Base-by-base conservation (phyloP, 139 green algal species). In the Gonium pectorale region DNA sequence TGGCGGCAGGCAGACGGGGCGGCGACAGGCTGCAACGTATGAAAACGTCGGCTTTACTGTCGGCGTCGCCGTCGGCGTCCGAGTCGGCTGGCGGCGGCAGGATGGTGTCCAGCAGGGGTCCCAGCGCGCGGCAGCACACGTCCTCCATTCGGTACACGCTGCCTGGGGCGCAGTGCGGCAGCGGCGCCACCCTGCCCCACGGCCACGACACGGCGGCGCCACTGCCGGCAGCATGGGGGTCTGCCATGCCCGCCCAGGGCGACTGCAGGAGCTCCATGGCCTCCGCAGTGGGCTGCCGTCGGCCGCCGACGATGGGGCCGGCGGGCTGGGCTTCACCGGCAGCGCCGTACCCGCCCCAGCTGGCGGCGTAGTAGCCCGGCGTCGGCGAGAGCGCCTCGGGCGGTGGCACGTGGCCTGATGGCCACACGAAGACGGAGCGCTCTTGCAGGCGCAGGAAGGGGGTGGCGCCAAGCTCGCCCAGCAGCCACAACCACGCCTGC, bases 351-450 rank as follows among this genome's bases (percentile, higher is more conserved):
- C 49, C 49, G 17, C 49, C 49, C 49, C 49, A 56, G 49, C 13
- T 26, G 17, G 13, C 49, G 49, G 49, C 13, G 13, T 56, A 17
- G 49, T 56, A 56, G 49, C 49, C 17, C n/a, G n/a, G n/a, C n/a
- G n/a, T n/a, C n/a, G n/a, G n/a, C n/a, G n/a, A n/a, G n/a, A n/a
- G n/a, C n/a, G n/a, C n/a, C n/a, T n/a, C n/a, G n/a, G n/a, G n/a
- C n/a, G 56, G 56, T 66, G 24, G 56, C 56, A 33, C 22, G 38
- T 15, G 17, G 22, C 7, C 38, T 3, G 2, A 1, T 0, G 51
- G 71, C 51, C 71, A 67, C 51, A 80, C 51, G 33, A 52, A 51
- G 31, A 80, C 51, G 51, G 52, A 52, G 1, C 71, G 71, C 13
- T 56, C 13, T 56, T 56, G 49, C 49, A 56, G 17, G 13, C 49